These are phyloP conservation scores for Globisporangium recalcitrans DNA, from an alignment of 352 stramenopile genomes.

Conservation along the genomic window DNA sequence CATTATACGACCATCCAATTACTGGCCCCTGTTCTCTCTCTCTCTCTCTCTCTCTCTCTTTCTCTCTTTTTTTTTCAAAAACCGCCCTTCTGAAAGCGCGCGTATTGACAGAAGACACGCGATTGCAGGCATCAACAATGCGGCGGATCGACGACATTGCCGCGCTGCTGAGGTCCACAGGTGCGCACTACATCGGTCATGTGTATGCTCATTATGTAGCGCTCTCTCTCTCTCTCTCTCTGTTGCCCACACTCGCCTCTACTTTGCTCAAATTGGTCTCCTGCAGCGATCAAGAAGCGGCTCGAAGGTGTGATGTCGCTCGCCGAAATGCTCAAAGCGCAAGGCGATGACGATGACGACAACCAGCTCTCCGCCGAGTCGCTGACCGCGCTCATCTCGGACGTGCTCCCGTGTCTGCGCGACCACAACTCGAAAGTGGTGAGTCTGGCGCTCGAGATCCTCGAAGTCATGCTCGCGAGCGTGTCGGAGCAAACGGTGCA, in stretches of 20 bases:
- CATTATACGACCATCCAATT: not conserved
- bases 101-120: constrained; percentile 4
- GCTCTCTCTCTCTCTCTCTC: not conserved
- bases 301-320: constrained; percentile 58
- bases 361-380: constrained; percentile 23
- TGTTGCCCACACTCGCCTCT: not conserved
- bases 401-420: constrained; percentile 62
- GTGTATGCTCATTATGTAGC: not conserved
- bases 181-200: constrained; percentile 29
- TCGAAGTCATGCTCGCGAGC: constrained; percentile 45
- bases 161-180: constrained; percentile 51
- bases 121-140: not conserved
- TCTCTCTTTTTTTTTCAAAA: constrained; percentile 9
- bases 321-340: constrained; percentile 33
- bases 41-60: no score
- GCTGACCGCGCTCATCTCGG: constrained; percentile 41
- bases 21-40: not conserved
- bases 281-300: constrained; percentile 77
- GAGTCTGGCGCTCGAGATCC: constrained; percentile 53
- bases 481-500: constrained; percentile 43
- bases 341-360: constrained; percentile 15
- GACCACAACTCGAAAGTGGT: constrained; percentile 86
- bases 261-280: not conserved
- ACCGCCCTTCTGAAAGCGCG: constrained; percentile 8
- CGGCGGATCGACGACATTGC: constrained; percentile 44